A percentile compares a stretch with the other conserved stretches of the same genome.
Evolutionary conservation across 2,329 filamentous ascomycete genomes (phyloP).

Genomic region (Lachnellula subtilissima): DNA sequence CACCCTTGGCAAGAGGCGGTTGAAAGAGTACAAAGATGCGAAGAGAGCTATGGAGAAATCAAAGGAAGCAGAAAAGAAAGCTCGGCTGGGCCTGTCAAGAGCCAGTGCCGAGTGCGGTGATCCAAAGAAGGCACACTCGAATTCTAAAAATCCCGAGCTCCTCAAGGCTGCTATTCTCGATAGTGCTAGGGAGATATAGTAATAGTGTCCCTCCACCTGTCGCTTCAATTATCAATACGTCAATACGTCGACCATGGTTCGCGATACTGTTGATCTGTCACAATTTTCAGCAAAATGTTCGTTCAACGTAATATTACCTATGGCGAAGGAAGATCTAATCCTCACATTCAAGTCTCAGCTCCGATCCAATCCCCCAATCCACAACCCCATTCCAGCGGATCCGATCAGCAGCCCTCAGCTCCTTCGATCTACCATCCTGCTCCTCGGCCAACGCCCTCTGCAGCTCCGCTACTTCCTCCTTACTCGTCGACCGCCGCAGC

Average conservation of each 20-base stretch:
- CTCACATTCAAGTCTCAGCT: neutral
- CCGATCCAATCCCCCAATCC: conserved; percentile 4
- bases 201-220: neutral
- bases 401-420: conserved; percentile 4
- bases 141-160: conserved; percentile 5
- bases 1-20: conserved; percentile 36
- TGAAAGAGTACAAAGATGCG: conserved; percentile 38
- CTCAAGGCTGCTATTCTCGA: conserved; percentile 15
- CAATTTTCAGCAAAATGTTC: conserved; percentile 1
- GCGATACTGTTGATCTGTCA: conserved; percentile 4
- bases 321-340: neutral
- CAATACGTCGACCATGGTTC: conserved; percentile 3
- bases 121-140: conserved; percentile 1
- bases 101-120: conserved; percentile 7
- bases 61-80: conserved; percentile 21
- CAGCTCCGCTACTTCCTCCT: conserved; percentile 13
- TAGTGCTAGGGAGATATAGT: conserved; percentile 3
- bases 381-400: conserved; percentile 15
- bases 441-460: conserved; percentile 6
- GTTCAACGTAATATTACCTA: neutral
- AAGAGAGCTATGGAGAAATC: conserved; percentile 37
- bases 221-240: neutral
- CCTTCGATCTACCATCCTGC: conserved; percentile 2
- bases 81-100: conserved; percentile 2
- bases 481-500: conserved; percentile 26